These are phyloP conservation scores for Geosmithia flava DNA, from an alignment of 2,329 filamentous ascomycete genomes.

Conservation along the genomic window DNA sequence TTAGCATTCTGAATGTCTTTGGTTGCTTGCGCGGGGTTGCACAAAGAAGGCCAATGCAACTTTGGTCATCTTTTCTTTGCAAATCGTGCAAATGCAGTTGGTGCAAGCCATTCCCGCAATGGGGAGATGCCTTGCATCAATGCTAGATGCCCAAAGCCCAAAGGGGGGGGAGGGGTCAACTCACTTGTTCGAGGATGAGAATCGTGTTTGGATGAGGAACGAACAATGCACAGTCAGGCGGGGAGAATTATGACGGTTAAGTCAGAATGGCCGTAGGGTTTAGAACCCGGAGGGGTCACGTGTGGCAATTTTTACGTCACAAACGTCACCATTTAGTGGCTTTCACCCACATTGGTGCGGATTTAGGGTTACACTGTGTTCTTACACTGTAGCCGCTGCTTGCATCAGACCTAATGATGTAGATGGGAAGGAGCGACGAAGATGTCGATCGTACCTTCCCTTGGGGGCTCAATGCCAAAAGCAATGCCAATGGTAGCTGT, in stretches of 20 bases:
- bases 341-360: not conserved
- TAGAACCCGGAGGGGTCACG: constrained; percentile 21
- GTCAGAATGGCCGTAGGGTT: constrained; percentile 20
- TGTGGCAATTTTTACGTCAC: constrained; percentile 9
- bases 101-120: not conserved
- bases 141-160: not conserved
- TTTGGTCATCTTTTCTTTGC: not conserved
- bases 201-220: constrained; percentile 29
- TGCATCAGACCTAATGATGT: not conserved
- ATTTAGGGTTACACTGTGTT: not conserved
- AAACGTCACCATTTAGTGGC: not conserved
- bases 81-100: not conserved
- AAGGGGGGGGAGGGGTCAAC: constrained; percentile 4
- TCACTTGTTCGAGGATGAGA: constrained; percentile 33
- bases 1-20: not conserved
- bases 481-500: not conserved
- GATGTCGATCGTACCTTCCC: not conserved
- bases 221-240: constrained; percentile 19
- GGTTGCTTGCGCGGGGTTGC: not conserved
- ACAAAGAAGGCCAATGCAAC: not conserved
- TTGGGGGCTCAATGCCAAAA: not conserved
- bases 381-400: not conserved
- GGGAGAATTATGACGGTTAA: constrained; percentile 16
- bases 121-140: not conserved
- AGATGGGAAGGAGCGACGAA: not conserved